Evolutionary conservation across 257 asterid species (phyloP), one percentile per base, ranked within the genome.

Genomic region (Coffea canephora): DNA sequence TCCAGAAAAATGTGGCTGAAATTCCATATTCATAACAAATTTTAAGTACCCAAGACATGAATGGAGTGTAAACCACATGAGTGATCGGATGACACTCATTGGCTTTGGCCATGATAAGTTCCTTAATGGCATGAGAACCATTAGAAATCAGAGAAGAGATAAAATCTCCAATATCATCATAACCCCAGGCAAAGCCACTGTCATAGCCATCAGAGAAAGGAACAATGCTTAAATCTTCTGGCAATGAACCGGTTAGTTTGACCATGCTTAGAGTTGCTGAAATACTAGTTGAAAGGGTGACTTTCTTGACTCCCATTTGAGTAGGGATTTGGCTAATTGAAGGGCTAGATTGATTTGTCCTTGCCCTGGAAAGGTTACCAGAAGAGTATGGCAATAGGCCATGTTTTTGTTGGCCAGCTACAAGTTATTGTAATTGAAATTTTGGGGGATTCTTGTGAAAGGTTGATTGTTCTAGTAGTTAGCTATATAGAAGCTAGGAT

Each of bases 311-410:
- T 2, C 83, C 87, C 62, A 52, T 3, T 54, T 46, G 6, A 84
- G 15, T 6, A 84, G 59, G 34, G 13, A 55, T n/a, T 80, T 74
- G 12, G 86, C 61, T 0, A 83, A 18, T 23, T 69, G 73, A 18
- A 83, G 82, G 25, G 72, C 31, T 21, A 84, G 82, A 55, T 84
- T 84, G 71, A 84, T 77, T 48, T 80, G 87, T 25, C 84, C 84
- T 62, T 84, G 87, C 3, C 45, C 82, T 2, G 87, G 80, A 49
- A 80, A 84, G 45, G 80, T 57, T 57, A 57, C 82, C 1, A 84
- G 39, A 59, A 84, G 84, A 68, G 80, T 50, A 69, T 84, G 80
- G 48, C 70, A 27, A 13, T 65, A 7, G 7, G 27, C 70, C 70
- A 65, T 65, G 2, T 27, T 31, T 9, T 65, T 31, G 12, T 49